A percentile compares a stretch with the other conserved stretches of the same genome.
Conservation (phyloP, 805 yeast species). For the Yarrowia sp. region DNA sequence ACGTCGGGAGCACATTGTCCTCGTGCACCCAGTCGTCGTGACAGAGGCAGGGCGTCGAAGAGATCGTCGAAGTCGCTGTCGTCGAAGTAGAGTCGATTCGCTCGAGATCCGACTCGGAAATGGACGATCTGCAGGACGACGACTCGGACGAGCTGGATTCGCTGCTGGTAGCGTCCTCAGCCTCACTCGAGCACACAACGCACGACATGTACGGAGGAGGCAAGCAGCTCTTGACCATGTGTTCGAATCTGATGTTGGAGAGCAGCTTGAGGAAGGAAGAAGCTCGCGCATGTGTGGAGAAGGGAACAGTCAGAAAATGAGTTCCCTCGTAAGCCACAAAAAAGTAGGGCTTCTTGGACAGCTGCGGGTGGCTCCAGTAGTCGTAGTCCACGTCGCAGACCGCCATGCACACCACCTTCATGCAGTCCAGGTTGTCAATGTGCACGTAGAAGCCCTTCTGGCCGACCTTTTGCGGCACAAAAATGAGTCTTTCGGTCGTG, state of each 20-base stretch:
- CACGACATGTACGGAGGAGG: constrained; percentile 35
- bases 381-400: constrained; percentile 21
- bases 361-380: constrained; percentile 12
- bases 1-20: constrained; percentile 32
- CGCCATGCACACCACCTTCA: constrained; percentile 31
- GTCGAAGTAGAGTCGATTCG: constrained; percentile 2
- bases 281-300: constrained; percentile 33
- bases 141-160: constrained; percentile 9
- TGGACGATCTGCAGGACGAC: constrained; percentile 3
- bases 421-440: constrained; percentile 30
- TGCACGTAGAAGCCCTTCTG: constrained; percentile 30
- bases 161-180: not conserved
- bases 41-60: constrained; percentile 9
- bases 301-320: constrained; percentile 35
- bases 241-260: constrained; percentile 38
- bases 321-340: constrained; percentile 31
- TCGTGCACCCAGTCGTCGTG: constrained; percentile 31
- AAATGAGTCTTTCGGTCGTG: constrained; percentile 35
- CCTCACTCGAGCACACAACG: not conserved
- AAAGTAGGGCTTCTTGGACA: constrained; percentile 26
- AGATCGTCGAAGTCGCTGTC: constrained; percentile 8
- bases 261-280: constrained; percentile 35
- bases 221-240: constrained; percentile 36
- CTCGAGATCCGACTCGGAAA: constrained; percentile 5
- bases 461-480: constrained; percentile 30